Conservation (phyloP, 208 protist genomes). For the Dictyostelium gargantuum region DNA sequence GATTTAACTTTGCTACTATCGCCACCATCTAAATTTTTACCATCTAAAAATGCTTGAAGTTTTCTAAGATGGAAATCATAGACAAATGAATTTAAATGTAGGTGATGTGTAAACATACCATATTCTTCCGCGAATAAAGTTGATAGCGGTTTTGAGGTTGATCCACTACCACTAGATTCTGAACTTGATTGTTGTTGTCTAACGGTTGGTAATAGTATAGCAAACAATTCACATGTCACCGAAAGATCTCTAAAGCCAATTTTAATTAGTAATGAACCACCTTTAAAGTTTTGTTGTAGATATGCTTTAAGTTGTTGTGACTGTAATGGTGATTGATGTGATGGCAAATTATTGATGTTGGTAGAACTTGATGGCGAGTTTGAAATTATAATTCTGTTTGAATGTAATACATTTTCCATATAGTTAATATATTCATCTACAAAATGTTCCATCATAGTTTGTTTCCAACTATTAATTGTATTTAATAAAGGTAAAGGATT, state of each 20-base stretch:
- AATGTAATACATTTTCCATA: constrained; percentile 49
- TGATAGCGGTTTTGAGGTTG: background rate
- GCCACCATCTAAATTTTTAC: background rate
- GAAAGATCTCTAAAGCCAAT: constrained; percentile 54
- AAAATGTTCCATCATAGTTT: constrained; percentile 16
- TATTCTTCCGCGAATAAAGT: constrained; percentile 51
- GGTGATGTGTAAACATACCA: constrained; percentile 46
- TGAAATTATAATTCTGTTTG: constrained; percentile 25
- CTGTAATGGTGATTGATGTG: background rate
- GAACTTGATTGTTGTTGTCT: background rate
- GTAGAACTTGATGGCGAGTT: background rate
- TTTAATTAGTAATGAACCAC: constrained; percentile 50
- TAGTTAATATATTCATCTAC: constrained; percentile 45
- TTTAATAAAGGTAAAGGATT: background rate
- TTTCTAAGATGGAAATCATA: constrained; percentile 57
- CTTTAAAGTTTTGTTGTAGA: constrained; percentile 52
- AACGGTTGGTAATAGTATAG: background rate
- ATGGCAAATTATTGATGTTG: background rate
- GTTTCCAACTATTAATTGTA: background rate
- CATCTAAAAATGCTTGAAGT: background rate
- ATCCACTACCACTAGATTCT: background rate
- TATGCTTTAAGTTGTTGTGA: background rate
- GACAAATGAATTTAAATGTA: constrained; percentile 60
- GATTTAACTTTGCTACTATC: background rate
- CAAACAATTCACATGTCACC: constrained; percentile 50